Evolutionary conservation across 371 early-diverging fungal genomes (phyloP), one percentile per base, ranked within the genome.

Genomic region (Rhizopus arrhizus): DNA sequence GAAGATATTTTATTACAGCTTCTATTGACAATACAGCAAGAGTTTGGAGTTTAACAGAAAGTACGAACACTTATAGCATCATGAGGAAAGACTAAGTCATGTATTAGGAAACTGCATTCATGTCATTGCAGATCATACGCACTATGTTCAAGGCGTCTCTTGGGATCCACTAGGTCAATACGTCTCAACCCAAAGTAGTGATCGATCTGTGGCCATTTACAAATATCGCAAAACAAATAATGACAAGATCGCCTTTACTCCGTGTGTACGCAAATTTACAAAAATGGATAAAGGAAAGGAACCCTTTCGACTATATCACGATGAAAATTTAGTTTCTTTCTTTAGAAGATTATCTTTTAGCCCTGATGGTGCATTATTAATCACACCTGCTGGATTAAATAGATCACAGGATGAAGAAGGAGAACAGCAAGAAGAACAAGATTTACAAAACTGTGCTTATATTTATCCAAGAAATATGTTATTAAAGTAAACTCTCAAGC

Each of bases 81-180:
- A 16, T 1, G 16, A 46, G 7, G 3, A 13, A 32, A 51, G 4
- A 35, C 47, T 59, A 12, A 52, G 7, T 10, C 47, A 15, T 11
- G 35, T 11, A 53, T 42, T 74, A 89, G 95, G 85, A 53, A 83
- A 81, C 48, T 90, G 91, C 59, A 73, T 95, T 36, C 89, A 90
- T 57, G 87, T 90, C 5, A 76, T 96, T 52, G 77, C 87, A 2
- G 95, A 94, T 56, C 97, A 98, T 68, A 76, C 81, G 22, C 95
- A 96, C 64, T 95, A 93, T 70, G 95, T 98, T 9, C 96, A 97
- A 77, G 98, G 98, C 33, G 94, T 97, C 1, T 85, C 91, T 6
- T 98, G 96, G 97, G 97, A 97, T 73, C 97, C 98, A 1, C 70
- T 91, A n/a, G 89, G 89, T 11, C 77, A 90, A 68, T 95, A 81